phyloP scores from a whole-genome alignment of 1,284 basidiomycete genomes.

The Moesziomyces sp. region DNA sequence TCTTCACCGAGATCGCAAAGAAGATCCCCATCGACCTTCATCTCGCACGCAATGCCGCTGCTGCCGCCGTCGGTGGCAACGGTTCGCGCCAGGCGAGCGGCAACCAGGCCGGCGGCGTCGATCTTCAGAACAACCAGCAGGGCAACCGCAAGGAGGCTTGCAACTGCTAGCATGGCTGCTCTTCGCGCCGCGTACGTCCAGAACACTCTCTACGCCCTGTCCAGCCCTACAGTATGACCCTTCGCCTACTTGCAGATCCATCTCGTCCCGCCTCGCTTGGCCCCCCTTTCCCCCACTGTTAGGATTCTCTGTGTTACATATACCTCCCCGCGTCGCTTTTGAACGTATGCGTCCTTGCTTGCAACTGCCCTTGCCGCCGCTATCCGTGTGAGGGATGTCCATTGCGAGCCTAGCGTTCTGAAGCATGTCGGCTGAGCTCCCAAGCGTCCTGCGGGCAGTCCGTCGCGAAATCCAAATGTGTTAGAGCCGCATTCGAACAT shows the following conservation, averaged over 20 bases:
- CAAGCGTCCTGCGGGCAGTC: no score
- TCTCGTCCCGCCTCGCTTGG: background rate
- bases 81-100: constrained; percentile 42
- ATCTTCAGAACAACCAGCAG: constrained; percentile 43
- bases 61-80: constrained; percentile 21
- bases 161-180: constrained; percentile 45
- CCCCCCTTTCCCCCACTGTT: background rate
- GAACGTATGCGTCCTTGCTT: background rate
- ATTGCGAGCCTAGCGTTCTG: no score
- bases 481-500: no score
- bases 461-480: no score
- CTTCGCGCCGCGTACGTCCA: background rate
- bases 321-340: constrained; percentile 5
- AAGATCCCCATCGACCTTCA: constrained; percentile 63
- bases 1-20: constrained; percentile 83
- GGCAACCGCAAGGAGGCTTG: constrained; percentile 48
- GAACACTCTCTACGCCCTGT: background rate
- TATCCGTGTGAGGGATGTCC: constrained; percentile 1
- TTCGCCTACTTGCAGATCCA: background rate
- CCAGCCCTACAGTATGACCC: background rate
- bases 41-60: constrained; percentile 47
- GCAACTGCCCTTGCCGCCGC: constrained; percentile 1
- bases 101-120: constrained; percentile 40
- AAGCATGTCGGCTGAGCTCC: no score
- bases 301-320: constrained; percentile 22